Evolutionary conservation across 768 basidiomycete genomes (phyloP).

Genomic region (Boletales sp.): DNA sequence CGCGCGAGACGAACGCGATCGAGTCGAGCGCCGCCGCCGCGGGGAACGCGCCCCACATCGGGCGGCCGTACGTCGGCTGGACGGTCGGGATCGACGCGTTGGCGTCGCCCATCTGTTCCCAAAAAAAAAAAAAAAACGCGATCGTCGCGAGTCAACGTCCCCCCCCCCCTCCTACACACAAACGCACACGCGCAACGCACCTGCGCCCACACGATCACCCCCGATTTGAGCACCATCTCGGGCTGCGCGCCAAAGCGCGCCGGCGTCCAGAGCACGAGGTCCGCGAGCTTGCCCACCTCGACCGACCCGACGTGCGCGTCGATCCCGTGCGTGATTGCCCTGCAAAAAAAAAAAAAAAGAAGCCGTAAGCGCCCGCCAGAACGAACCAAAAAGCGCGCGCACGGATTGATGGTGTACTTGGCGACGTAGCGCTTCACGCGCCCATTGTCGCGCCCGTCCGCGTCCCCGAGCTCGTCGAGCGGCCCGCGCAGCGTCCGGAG

Average conservation of each 20-base stretch:
- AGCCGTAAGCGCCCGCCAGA: too few species aligned
- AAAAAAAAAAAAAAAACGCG: too few species aligned
- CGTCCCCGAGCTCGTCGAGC: slow-evolving; percentile 54
- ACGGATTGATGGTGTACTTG: slow-evolving; percentile 99
- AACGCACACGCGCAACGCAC: too few species aligned
- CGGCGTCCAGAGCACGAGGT: slow-evolving; percentile 94
- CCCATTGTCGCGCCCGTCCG: slow-evolving; percentile 57
- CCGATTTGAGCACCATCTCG: slow-evolving; percentile 92
- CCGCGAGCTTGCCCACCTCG: slow-evolving; percentile 78
- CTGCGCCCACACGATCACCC: slow-evolving; percentile 88
- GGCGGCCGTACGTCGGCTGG: slow-evolving; percentile 79
- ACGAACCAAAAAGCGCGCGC: slow-evolving; percentile 30
- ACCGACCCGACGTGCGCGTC: slow-evolving; percentile 84
- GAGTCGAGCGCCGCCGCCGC: slow-evolving; percentile 81
- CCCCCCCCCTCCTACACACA: too few species aligned
- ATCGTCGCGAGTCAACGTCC: too few species aligned
- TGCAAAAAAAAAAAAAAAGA: too few species aligned
- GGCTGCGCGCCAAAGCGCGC: slow-evolving; percentile 91
- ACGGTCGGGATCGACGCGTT: slow-evolving; percentile 96
- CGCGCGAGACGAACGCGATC: slow-evolving; percentile 78
- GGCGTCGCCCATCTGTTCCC: slow-evolving; percentile 97
- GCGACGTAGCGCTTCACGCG: slow-evolving; percentile 93
- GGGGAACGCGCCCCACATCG: slow-evolving; percentile 87
- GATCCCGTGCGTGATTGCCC: slow-evolving; percentile 93
- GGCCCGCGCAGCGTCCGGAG: slow-evolving; percentile 80